phyloP scores from a whole-genome alignment of 345 rosid species.

The Eucalyptus tenuipes region DNA sequence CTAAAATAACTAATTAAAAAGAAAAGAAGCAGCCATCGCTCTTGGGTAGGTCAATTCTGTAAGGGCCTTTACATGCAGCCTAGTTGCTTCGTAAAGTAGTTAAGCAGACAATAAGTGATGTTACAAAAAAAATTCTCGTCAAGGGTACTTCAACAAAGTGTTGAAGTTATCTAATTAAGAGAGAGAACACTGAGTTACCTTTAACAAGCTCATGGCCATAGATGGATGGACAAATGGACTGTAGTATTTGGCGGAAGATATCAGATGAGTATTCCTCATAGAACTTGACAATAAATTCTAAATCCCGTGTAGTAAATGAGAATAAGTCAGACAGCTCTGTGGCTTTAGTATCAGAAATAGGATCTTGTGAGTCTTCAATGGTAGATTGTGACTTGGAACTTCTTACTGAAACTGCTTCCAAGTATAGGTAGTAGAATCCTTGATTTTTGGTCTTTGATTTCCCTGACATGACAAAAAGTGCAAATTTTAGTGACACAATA shows the following conservation, averaged over 20 bases:
- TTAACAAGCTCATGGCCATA: conserved; percentile 97
- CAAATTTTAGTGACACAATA: background rate
- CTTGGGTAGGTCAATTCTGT: background rate
- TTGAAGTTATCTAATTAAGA: background rate
- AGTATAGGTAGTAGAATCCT: conserved; percentile 84
- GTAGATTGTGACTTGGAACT: conserved; percentile 72
- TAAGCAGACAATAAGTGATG: background rate
- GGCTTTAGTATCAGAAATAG: conserved; percentile 25
- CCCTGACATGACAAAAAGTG: conserved; percentile 30
- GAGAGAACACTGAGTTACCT: conserved; percentile 27
- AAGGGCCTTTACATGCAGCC: background rate
- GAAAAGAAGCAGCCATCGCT: background rate
- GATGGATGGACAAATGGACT: conserved; percentile 90
- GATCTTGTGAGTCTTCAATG: conserved; percentile 40
- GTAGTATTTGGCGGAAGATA: conserved; percentile 66
- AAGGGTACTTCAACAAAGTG: background rate
- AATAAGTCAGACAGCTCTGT: conserved; percentile 54
- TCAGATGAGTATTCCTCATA: conserved; percentile 77
- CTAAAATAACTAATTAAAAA: background rate
- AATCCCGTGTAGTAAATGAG: conserved; percentile 74
- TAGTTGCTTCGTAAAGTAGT: background rate
- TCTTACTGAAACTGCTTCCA: conserved; percentile 75
- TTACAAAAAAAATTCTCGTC: background rate
- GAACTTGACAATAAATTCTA: conserved; percentile 90
- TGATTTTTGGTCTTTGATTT: conserved; percentile 79